Evolutionary conservation across 441 rosid genomes (phyloP).

Genomic region (Omphalea diandra): DNA sequence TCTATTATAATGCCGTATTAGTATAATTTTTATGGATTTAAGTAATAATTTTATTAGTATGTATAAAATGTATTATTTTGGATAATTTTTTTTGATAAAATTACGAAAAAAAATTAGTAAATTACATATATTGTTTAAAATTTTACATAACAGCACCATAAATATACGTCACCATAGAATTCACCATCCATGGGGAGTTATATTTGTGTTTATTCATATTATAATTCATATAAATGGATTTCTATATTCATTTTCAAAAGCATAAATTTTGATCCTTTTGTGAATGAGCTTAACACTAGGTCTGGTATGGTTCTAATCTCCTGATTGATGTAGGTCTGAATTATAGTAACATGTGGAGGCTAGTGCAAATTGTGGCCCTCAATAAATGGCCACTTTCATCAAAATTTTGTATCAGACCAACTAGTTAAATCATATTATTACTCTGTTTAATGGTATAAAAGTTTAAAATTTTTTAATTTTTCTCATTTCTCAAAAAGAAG

Average conservation of each 20-base stretch:
- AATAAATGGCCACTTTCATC: not conserved
- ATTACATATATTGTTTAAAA: no score
- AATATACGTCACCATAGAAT: no score
- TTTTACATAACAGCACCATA: no score
- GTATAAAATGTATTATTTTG: no score
- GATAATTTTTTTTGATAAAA: no score
- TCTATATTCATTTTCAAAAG: not conserved
- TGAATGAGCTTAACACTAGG: not conserved
- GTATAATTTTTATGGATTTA: no score
- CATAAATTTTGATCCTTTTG: not conserved
- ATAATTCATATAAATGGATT: not conserved
- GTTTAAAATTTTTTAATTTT: not conserved
- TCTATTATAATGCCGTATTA: no score
- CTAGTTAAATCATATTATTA: not conserved
- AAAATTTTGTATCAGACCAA: not conserved
- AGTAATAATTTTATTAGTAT: no score
- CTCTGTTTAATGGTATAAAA: not conserved
- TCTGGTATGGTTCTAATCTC: not conserved
- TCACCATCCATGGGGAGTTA: not conserved
- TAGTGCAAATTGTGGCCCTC: not conserved
- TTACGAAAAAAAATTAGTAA: no score
- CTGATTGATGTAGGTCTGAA: slow-evolving; percentile 7
- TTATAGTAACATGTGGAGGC: not conserved
- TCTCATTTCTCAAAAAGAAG: not conserved
- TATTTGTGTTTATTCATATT: not conserved